Evolutionary conservation across 805 yeast species (phyloP), one percentile per base, ranked within the genome.

Genomic region (Zygoascus ofunaensis): DNA sequence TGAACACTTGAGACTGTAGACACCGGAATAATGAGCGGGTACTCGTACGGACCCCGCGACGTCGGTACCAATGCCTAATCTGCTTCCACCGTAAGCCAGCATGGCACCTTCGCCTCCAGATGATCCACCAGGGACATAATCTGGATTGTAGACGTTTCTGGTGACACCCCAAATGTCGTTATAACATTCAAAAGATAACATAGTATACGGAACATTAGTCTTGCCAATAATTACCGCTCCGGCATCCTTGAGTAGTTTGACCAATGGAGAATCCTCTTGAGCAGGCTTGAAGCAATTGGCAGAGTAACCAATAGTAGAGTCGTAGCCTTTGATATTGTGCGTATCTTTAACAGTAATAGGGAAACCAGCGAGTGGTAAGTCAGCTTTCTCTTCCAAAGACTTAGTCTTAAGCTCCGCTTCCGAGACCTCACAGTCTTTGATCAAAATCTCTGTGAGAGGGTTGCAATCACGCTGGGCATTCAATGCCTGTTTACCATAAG

Each of bases 401-500:
- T 71, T 62, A n/a, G 78, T 78, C 42, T 73, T 67, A 40, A 67
- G 65, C 15, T 66, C 59, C 50, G 70, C 69, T 1, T 75, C 76
- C 63, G 80, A 85, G 49, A 78, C 65, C 54, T 71, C 75, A n/a
- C 82, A 89, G 49, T 79, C 84, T 36, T 75, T 71, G 52, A 80
- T 72, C 61, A 82, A 68, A 44, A 83, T 68, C 46, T 79, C 82
- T 61, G 80, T 69, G 26, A 76, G 68, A 55, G 77, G 72, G 49
- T 77, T 74, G 47, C 80, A 75, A 54, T 77, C 71, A 52, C 76
- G 78, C 48, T 84, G 86, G 2, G 80, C 77, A 44, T 76, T 67
- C 15, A 78, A 69, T 2, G 87, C 80, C 45, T 78, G 67, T 54
- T 79, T 82, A 34, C 80, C 81, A 55, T 71, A 81, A 0, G 87